Conservation (phyloP, 495 filamentous ascomycete species). For the Neurospora tetraspora region DNA sequence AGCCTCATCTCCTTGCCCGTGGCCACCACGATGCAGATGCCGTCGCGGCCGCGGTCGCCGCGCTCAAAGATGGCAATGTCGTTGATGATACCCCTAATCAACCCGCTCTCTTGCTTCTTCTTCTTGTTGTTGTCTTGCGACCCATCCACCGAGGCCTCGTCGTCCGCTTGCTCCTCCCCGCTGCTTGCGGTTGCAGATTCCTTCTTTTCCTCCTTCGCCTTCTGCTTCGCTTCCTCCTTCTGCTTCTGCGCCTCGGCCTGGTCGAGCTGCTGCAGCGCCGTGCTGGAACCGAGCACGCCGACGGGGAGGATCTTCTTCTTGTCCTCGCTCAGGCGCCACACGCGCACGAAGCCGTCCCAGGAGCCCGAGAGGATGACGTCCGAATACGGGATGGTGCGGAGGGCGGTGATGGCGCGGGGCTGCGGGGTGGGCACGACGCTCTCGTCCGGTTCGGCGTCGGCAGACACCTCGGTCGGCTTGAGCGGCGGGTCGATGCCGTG, state of each 20-base stretch:
- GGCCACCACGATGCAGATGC: slow-evolving; percentile 69
- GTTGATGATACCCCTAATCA: slow-evolving; percentile 69
- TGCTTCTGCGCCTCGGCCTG: background rate
- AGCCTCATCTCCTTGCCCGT: slow-evolving; percentile 79
- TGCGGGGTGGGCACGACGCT: slow-evolving; percentile 50
- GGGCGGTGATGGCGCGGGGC: slow-evolving; percentile 83
- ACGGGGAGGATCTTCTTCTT: slow-evolving; percentile 67
- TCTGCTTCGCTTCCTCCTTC: background rate
- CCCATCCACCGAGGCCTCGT: background rate
- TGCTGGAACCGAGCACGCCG: slow-evolving; percentile 48
- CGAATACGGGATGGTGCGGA: slow-evolving; percentile 74
- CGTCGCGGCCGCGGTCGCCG: slow-evolving; percentile 58
- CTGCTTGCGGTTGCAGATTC: slow-evolving; percentile 1
- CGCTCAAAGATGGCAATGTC: slow-evolving; percentile 75
- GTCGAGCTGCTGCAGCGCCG: background rate
- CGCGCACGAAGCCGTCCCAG: slow-evolving; percentile 83
- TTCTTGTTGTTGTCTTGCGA: background rate
- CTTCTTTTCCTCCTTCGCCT: background rate
- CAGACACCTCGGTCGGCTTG: slow-evolving; percentile 52
- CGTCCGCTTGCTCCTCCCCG: background rate
- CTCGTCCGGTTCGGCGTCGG: slow-evolving; percentile 50
- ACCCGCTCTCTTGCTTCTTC: slow-evolving; percentile 3
- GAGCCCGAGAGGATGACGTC: slow-evolving; percentile 82
- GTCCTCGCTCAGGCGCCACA: slow-evolving; percentile 76
- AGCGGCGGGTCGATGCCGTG: slow-evolving; percentile 73